Evolutionary conservation across 1,284 basidiomycete species (phyloP).

Genomic region (Limonomyces culmigenus): DNA sequence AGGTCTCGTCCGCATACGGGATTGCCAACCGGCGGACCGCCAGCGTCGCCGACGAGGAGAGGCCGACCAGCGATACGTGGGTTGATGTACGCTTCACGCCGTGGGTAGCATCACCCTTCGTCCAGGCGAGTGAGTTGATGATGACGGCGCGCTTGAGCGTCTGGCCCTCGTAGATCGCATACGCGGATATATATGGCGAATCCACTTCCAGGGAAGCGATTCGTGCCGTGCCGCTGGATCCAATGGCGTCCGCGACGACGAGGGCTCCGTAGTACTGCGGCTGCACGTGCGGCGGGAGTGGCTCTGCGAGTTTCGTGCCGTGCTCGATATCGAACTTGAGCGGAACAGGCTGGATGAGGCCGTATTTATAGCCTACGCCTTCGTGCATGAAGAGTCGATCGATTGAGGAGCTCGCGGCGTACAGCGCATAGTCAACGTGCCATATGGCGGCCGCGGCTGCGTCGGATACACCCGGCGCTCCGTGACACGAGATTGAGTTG

Average conservation of each 20-base stretch:
- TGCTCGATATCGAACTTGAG: slow-evolving; percentile 34
- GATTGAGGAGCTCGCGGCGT: slow-evolving; percentile 20
- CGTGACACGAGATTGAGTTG: slow-evolving; percentile 21
- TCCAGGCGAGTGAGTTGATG: slow-evolving; percentile 38
- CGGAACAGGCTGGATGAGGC: slow-evolving; percentile 34
- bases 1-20: slow-evolving; percentile 16
- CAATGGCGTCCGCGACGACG: slow-evolving; percentile 25
- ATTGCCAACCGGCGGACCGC: slow-evolving; percentile 28
- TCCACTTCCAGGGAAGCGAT: slow-evolving; percentile 35
- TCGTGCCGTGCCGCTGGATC: slow-evolving; percentile 19
- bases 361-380: slow-evolving; percentile 26
- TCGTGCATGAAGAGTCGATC: slow-evolving; percentile 21
- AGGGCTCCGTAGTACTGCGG: slow-evolving; percentile 46
- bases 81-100: no score
- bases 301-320: slow-evolving; percentile 25
- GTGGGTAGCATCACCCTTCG: slow-evolving; percentile 20
- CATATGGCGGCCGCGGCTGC: slow-evolving; percentile 55
- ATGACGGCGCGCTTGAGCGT: slow-evolving; percentile 33
- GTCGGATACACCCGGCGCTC: slow-evolving; percentile 51
- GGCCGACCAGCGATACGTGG: slow-evolving; percentile 20
- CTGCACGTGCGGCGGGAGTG: slow-evolving; percentile 36
- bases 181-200: slow-evolving; percentile 35
- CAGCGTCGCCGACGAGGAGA: slow-evolving; percentile 11
- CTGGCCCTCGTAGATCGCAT: slow-evolving; percentile 37
- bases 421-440: slow-evolving; percentile 48